phyloP scores from a whole-genome alignment of 2,329 filamentous ascomycete genomes.

The Colletotrichum sp. region DNA sequence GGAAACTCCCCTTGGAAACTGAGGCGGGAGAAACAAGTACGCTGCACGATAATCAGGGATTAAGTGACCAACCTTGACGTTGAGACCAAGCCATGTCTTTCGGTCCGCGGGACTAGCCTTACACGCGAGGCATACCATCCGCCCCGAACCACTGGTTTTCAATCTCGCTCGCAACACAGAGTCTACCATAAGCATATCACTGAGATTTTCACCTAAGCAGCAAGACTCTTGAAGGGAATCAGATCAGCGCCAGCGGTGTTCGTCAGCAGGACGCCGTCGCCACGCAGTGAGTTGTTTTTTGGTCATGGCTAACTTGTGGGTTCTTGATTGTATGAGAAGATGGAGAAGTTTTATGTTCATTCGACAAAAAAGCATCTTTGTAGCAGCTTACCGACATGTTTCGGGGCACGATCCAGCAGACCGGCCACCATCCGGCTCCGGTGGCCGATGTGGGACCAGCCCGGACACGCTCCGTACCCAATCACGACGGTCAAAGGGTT shows the following conservation, averaged over 20 bases:
- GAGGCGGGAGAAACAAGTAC: rapidly evolving
- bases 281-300: not conserved
- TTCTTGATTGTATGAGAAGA: rapidly evolving
- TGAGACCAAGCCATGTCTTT: not conserved
- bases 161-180: rapidly evolving
- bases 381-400: not conserved
- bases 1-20: not conserved
- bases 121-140: not conserved
- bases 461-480: not conserved
- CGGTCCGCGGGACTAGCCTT: rapidly evolving
- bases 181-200: rapidly evolving
- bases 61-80: too few relatives aligned
- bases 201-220: rapidly evolving
- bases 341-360: rapidly evolving
- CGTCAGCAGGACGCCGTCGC: not conserved
- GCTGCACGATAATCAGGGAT: rapidly evolving
- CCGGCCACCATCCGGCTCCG: not conserved
- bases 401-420: not conserved
- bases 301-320: rapidly evolving
- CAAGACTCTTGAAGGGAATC: not conserved
- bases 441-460: not conserved
- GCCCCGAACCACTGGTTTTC: rapidly evolving
- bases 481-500: not conserved
- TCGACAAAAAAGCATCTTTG: too few relatives aligned
- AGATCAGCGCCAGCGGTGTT: rapidly evolving